Evolutionary conservation across 148 eudicot species (phyloP).

Genomic region (Arbutus unedo): DNA sequence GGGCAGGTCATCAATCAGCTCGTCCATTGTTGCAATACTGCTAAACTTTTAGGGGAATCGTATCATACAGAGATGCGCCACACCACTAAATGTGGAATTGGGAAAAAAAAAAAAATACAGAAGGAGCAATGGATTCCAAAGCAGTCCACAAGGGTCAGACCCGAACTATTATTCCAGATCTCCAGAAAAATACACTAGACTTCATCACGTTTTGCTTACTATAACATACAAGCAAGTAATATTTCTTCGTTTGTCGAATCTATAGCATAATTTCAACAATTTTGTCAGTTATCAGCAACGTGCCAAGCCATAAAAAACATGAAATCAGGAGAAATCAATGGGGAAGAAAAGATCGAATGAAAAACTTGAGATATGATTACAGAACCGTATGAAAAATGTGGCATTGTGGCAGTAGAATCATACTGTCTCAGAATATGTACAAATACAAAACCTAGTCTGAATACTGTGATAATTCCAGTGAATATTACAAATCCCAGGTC

Average conservation of each 20-base stretch:
- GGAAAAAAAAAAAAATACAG: not conserved
- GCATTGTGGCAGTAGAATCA: not conserved
- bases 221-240: not conserved
- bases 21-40: not conserved
- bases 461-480: not conserved
- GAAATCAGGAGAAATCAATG: not conserved
- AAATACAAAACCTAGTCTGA: not conserved
- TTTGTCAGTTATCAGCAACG: not conserved
- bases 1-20: not conserved
- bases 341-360: not conserved
- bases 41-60: not conserved
- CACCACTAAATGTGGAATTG: not conserved
- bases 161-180: not conserved
- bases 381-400: not conserved
- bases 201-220: not conserved
- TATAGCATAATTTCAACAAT: not conserved
- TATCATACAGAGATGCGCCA: not conserved
- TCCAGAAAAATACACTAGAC: not conserved
- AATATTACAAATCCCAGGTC: not conserved
- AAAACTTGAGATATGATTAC: not conserved
- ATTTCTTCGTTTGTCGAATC: not conserved
- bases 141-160: not conserved
- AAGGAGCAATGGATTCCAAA: not conserved
- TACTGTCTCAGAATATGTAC: not conserved
- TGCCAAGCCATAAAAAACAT: not conserved